Percentiles rank a stretch among this genome's conserved stretches.
Conservation (phyloP, 176 grass and related monocot genomes). For the Echinochloa phyllopogon region DNA sequence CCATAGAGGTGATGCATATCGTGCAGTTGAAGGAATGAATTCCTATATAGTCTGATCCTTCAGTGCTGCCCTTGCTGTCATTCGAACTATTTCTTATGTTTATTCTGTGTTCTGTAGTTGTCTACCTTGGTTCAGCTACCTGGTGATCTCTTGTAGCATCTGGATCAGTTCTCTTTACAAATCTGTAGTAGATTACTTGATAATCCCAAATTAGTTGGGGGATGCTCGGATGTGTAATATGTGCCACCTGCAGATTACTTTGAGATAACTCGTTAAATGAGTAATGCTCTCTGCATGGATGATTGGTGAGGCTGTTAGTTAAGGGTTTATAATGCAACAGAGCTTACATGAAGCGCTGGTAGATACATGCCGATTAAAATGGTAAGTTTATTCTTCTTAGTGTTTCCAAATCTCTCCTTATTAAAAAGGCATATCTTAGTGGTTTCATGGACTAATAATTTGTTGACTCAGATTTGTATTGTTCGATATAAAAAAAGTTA, state of each 20-base stretch:
- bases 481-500: constrained; percentile 23
- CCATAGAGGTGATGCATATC: constrained; percentile 46
- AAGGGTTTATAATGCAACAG: constrained; percentile 25
- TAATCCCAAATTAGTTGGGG: constrained; percentile 46
- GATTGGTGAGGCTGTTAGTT: not conserved
- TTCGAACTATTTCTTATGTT: constrained; percentile 18
- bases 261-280: constrained; percentile 27
- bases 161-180: constrained; percentile 30
- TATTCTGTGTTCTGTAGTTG: constrained; percentile 9
- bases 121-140: constrained; percentile 36
- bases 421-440: constrained; percentile 13
- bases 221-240: constrained; percentile 22
- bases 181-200: constrained; percentile 24
- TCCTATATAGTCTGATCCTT: constrained; percentile 27
- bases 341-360: constrained; percentile 31
- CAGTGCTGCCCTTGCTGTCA: constrained; percentile 1
- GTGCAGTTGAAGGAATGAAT: constrained; percentile 49
- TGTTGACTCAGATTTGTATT: constrained; percentile 12
- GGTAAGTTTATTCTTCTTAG: constrained; percentile 47
- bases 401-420: not conserved
- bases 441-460: not conserved
- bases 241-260: constrained; percentile 25
- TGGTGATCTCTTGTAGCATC: constrained; percentile 36
- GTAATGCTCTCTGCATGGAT: constrained; percentile 45
- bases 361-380: constrained; percentile 10